Percentiles rank a stretch among this genome's conserved stretches.
Evolutionary conservation across 805 yeast genomes (phyloP).

Genomic region (Candida saitoana): DNA sequence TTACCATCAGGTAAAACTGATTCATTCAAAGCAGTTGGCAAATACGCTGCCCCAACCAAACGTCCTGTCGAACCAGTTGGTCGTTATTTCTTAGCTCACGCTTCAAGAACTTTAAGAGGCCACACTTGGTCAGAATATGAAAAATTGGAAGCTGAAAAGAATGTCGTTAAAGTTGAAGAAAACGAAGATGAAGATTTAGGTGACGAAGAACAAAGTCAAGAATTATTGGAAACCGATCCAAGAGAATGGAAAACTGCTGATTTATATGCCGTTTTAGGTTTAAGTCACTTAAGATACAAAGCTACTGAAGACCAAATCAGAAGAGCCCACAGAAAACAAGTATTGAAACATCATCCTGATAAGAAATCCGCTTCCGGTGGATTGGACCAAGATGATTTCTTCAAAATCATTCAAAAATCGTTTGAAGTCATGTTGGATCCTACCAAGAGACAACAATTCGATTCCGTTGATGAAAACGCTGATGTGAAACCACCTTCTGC

Average conservation of each 20-base stretch:
- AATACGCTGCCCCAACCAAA: slow-evolving; percentile 57
- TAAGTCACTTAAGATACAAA: slow-evolving; percentile 82
- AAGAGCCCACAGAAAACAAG: slow-evolving; percentile 95
- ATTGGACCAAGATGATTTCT: slow-evolving; percentile 90
- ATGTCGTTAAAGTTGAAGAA: slow-evolving; percentile 68
- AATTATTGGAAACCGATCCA: slow-evolving; percentile 83
- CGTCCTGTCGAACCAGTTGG: slow-evolving; percentile 97
- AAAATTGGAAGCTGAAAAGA: slow-evolving; percentile 85
- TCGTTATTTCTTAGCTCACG: slow-evolving; percentile 91
- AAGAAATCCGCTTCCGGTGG: slow-evolving; percentile 91
- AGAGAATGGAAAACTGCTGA: slow-evolving; percentile 98
- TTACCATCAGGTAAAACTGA: slow-evolving; percentile 42
- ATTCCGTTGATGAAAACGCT: slow-evolving; percentile 89
- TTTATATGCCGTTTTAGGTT: slow-evolving; percentile 92
- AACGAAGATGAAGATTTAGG: slow-evolving; percentile 59
- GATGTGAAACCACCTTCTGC: slow-evolving; percentile 75
- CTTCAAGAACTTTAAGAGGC: slow-evolving; percentile 90
- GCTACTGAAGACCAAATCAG: slow-evolving; percentile 93
- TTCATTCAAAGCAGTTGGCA: slow-evolving; percentile 47
- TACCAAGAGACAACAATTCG: slow-evolving; percentile 84
- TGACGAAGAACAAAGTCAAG: slow-evolving; percentile 68
- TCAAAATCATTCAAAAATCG: slow-evolving; percentile 97
- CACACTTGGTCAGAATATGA: slow-evolving; percentile 99
- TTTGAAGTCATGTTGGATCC: slow-evolving; percentile 86
- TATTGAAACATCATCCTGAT: slow-evolving; percentile 96